Evolutionary conservation across 2,329 filamentous ascomycete species (phyloP).

Genomic region (Sordariomycetes sp.): DNA sequence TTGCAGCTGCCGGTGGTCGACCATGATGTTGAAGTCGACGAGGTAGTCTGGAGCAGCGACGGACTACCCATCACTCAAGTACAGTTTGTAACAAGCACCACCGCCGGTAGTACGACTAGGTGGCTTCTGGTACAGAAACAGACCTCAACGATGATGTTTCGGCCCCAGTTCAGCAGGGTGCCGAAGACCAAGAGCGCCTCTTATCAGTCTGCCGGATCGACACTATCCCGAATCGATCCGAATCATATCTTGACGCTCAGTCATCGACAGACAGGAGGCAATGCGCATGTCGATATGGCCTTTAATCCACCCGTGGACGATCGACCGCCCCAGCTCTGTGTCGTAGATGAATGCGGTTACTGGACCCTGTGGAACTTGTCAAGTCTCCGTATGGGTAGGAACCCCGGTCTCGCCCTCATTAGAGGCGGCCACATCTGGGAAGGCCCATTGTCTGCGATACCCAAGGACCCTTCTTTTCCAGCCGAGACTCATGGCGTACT

Average conservation of each 20-base stretch:
- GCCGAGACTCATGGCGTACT: slow-evolving; percentile 32
- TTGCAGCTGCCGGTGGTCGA: slow-evolving; percentile 37
- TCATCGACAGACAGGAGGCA: slow-evolving; percentile 41
- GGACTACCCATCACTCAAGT: slow-evolving; percentile 39
- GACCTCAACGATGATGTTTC: slow-evolving; percentile 40
- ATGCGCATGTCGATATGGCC: slow-evolving; percentile 49
- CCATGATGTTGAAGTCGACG: slow-evolving; percentile 30
- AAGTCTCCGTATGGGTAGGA: slow-evolving; percentile 23
- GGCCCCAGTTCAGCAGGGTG: slow-evolving; percentile 35
- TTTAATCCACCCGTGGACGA: slow-evolving; percentile 46
- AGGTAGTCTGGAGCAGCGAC: slow-evolving; percentile 45
- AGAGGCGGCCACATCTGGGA: slow-evolving; percentile 34
- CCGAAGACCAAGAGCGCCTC: slow-evolving; percentile 17
- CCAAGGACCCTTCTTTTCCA: slow-evolving; percentile 15
- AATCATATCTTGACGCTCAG: slow-evolving; percentile 46
- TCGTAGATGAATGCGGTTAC: slow-evolving; percentile 54
- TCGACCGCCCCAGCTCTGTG: slow-evolving; percentile 51
- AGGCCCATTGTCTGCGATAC: slow-evolving; percentile 24
- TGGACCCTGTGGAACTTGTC: slow-evolving; percentile 63
- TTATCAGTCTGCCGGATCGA: background rate
- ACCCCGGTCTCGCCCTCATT: slow-evolving; percentile 19
- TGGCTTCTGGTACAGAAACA: slow-evolving; percentile 47
- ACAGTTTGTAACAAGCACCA: slow-evolving; percentile 29
- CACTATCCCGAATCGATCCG: slow-evolving; percentile 42
- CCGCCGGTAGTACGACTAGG: slow-evolving; percentile 21